Conservation (phyloP, 1,139 yeast genomes). For the Taphrina wiesneri region DNA sequence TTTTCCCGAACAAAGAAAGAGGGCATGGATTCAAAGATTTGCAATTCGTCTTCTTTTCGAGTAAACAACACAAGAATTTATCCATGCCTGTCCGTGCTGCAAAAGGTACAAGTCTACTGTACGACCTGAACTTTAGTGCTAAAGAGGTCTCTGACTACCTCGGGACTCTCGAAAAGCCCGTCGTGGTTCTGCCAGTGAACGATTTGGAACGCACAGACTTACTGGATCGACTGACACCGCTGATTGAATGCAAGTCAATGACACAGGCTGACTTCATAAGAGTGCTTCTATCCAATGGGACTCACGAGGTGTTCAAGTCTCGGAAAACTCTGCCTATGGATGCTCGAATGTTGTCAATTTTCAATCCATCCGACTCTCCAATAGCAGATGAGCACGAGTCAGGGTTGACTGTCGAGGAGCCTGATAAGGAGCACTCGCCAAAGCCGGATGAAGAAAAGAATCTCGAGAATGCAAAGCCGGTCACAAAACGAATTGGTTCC, state of each 20-base stretch:
- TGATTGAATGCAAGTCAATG: not conserved
- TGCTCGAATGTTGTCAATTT: not conserved
- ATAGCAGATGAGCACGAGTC: not conserved
- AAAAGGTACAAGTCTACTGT: conserved; percentile 11
- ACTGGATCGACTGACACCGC: conserved; percentile 9
- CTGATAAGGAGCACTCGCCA: not conserved
- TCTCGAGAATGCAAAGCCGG: not conserved
- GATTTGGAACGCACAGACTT: conserved; percentile 1
- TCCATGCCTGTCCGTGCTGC: conserved; percentile 22
- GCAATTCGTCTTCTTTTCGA: conserved; percentile 20
- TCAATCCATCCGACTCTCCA: not conserved
- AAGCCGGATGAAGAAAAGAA: not conserved
- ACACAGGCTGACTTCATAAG: conserved; percentile 10
- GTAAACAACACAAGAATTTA: conserved; percentile 9
- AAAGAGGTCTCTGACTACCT: conserved; percentile 9
- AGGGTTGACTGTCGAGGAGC: not conserved
- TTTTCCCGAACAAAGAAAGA: not conserved
- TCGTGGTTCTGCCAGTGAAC: conserved; percentile 27
- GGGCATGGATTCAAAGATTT: conserved; percentile 14
- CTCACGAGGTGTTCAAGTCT: conserved; percentile 7
- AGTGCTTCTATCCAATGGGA: conserved; percentile 20
- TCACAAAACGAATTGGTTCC: not conserved
- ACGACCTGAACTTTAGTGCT: not conserved
- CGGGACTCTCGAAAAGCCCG: not conserved
- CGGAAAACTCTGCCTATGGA: not conserved